Percentiles rank a stretch among this genome's conserved stretches.
Evolutionary conservation across 768 basidiomycete species (phyloP).

Genomic region (Amanita fuliginea): DNA sequence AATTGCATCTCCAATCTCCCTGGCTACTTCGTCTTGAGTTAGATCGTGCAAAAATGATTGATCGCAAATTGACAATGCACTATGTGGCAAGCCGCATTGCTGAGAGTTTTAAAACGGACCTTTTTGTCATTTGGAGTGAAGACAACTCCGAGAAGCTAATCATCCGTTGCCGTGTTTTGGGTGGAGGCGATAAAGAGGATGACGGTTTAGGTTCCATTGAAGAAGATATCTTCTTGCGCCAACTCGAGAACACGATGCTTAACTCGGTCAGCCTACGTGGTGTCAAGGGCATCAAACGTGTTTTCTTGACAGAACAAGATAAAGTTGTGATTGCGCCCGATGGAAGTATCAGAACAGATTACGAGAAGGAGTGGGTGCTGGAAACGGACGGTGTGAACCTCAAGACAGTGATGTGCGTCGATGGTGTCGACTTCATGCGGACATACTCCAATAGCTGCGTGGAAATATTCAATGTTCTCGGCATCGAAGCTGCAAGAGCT

Average conservation of each 20-base stretch:
- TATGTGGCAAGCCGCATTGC: slow-evolving; percentile 91
- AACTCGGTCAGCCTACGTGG: slow-evolving; percentile 93
- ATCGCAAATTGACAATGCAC: slow-evolving; percentile 91
- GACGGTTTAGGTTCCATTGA: slow-evolving; percentile 66
- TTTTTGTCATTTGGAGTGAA: slow-evolving; percentile 98
- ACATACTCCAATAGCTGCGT: slow-evolving; percentile 97
- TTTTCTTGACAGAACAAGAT: slow-evolving; percentile 89
- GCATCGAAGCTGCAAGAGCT: slow-evolving; percentile 93
- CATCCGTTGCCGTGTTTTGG: slow-evolving; percentile 90
- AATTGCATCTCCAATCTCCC: slow-evolving; percentile 85
- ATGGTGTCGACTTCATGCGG: slow-evolving; percentile 86
- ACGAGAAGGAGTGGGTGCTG: slow-evolving; percentile 88
- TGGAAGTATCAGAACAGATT: slow-evolving; percentile 50
- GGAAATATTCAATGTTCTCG: slow-evolving; percentile 88
- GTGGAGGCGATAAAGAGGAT: slow-evolving; percentile 77
- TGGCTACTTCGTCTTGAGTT: slow-evolving; percentile 97
- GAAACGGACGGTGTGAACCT: slow-evolving; percentile 97
- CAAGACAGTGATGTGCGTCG: slow-evolving; percentile 89
- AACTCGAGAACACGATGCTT: slow-evolving; percentile 93
- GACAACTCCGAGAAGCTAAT: slow-evolving; percentile 97
- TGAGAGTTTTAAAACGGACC: slow-evolving; percentile 88
- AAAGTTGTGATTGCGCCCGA: slow-evolving; percentile 53
- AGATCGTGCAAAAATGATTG: slow-evolving; percentile 96
- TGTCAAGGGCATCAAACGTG: slow-evolving; percentile 81
- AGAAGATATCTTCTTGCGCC: slow-evolving; percentile 93